phyloP scores from a whole-genome alignment of 192 early-diverging fungal genomes.

The Coemansia sp. region DNA sequence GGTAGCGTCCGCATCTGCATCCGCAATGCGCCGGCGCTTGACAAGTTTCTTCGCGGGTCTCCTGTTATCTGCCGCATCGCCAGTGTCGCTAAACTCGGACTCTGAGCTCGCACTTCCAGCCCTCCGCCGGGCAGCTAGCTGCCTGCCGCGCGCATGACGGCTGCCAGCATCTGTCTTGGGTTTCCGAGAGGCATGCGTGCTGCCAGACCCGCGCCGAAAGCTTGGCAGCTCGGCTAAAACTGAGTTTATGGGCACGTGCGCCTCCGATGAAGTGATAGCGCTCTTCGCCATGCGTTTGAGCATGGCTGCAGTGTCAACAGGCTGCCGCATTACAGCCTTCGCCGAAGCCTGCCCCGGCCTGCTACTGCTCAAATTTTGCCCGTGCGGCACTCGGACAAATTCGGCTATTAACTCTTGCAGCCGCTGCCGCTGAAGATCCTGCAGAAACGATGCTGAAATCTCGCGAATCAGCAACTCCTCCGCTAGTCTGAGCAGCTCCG shows the following conservation, averaged over 20 bases:
- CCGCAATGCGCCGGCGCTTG: conserved; percentile 1
- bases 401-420: conserved; percentile 17
- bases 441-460: conserved; percentile 35
- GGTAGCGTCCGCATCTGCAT: neutral
- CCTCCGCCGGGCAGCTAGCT: neutral
- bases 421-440: conserved; percentile 28
- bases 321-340: neutral
- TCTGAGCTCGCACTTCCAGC: neutral
- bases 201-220: conserved; percentile 30
- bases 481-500: conserved; percentile 16
- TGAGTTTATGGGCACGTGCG: conserved; percentile 19
- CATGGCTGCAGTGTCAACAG: conserved; percentile 29
- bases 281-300: conserved; percentile 35
- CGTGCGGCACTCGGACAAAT: conserved; percentile 7
- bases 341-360: neutral
- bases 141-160: neutral
- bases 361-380: neutral
- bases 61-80: neutral
- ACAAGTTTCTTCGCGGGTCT: neutral
- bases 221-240: conserved; percentile 44
- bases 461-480: conserved; percentile 47
- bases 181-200: neutral
- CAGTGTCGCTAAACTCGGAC: conserved; percentile 4
- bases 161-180: neutral
- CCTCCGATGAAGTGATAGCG: conserved; percentile 10